Percentiles rank a stretch among this genome's conserved stretches.
Evolutionary conservation across 805 yeast genomes (phyloP).

Genomic region (Kodamaea sagamina): DNA sequence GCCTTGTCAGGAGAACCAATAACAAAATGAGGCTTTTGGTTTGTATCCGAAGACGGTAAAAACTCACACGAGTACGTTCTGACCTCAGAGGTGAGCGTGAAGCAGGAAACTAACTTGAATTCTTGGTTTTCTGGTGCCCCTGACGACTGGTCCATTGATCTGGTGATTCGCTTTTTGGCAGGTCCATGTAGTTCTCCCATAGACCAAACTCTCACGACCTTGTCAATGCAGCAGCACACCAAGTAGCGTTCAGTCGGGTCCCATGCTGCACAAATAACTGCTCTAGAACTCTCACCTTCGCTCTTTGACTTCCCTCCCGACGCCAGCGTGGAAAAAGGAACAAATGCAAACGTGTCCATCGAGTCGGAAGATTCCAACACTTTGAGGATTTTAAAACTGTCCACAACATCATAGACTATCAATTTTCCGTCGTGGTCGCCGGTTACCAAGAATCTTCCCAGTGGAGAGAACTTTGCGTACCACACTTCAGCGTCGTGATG

Average conservation of each 20-base stretch:
- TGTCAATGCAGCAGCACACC: constrained; percentile 73
- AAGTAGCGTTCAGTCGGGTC: constrained; percentile 68
- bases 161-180: constrained; percentile 24
- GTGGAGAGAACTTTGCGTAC: constrained; percentile 76
- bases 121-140: constrained; percentile 10
- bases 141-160: constrained; percentile 25
- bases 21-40: constrained; percentile 49
- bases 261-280: constrained; percentile 71
- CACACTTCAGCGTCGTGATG: constrained; percentile 78
- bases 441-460: constrained; percentile 75
- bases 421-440: constrained; percentile 70
- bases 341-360: constrained; percentile 30
- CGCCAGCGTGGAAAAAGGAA: constrained; percentile 27
- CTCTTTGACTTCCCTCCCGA: constrained; percentile 34
- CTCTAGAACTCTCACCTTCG: constrained; percentile 13
- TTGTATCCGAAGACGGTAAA: constrained; percentile 49
- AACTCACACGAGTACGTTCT: constrained; percentile 62
- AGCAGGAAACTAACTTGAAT: constrained; percentile 33
- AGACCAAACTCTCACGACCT: constrained; percentile 70
- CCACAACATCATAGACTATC: constrained; percentile 62
- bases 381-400: constrained; percentile 37
- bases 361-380: constrained; percentile 31
- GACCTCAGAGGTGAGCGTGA: constrained; percentile 41
- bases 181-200: constrained; percentile 34
- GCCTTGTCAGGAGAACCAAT: constrained; percentile 78